These are phyloP conservation scores for Gardenia jasminoides DNA, from an alignment of 257 asterid species.

Conservation along the genomic window DNA sequence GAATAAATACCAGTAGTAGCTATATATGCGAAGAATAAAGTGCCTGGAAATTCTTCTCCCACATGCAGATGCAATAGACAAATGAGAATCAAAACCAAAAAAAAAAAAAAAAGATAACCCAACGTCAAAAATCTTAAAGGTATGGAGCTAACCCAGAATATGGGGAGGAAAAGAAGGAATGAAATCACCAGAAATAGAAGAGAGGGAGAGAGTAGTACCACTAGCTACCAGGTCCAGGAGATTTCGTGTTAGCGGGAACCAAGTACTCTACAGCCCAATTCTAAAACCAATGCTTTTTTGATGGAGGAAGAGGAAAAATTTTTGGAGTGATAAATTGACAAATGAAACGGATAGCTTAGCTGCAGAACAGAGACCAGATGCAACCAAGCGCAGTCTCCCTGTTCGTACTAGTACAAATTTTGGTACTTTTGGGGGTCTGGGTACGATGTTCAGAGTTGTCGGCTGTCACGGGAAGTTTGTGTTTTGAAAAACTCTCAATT, in stretches of 20 bases:
- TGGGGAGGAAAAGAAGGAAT: constrained; percentile 5
- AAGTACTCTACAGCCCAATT: constrained; percentile 11
- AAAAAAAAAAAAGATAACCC: background rate
- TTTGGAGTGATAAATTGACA: constrained; percentile 19
- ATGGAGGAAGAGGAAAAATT: background rate
- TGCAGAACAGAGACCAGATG: constrained; percentile 12
- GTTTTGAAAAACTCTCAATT: constrained; percentile 47
- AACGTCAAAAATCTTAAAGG: constrained; percentile 14
- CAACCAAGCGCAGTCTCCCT: background rate
- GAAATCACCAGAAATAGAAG: background rate
- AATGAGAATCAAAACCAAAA: background rate
- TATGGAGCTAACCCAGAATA: background rate
- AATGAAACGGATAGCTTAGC: background rate
- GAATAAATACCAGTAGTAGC: constrained; percentile 1
- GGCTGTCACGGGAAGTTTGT: constrained; percentile 73
- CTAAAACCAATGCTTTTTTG: constrained; percentile 15
- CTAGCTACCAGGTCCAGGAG: constrained; percentile 21
- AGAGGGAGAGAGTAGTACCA: constrained; percentile 5
- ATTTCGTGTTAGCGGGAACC: constrained; percentile 25
- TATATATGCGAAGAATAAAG: constrained; percentile 22
- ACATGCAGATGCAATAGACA: constrained; percentile 18
- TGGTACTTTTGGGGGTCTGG: constrained; percentile 29
- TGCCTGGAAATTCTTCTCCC: constrained; percentile 3
- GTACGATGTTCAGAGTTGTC: constrained; percentile 93
- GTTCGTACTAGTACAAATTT: constrained; percentile 3